These are phyloP conservation scores for Colletotrichum sp. DNA, from an alignment of 2,329 filamentous ascomycete species.

Conservation along the genomic window DNA sequence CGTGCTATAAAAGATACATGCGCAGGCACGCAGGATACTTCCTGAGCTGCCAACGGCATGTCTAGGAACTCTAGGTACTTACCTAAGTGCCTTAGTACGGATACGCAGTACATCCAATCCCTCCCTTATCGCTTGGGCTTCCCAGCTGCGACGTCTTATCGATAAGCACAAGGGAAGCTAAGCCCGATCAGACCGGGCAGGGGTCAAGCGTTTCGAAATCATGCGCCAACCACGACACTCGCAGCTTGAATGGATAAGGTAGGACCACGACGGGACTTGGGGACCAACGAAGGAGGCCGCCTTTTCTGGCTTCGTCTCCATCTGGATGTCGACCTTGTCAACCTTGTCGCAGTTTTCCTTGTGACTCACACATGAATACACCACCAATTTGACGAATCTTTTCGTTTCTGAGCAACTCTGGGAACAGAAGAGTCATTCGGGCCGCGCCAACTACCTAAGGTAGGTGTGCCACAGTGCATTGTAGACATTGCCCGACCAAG, in stretches of 20 bases:
- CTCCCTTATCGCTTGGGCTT: not conserved
- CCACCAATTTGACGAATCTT: not conserved
- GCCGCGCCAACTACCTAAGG: not conserved
- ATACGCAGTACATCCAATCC: too few relatives aligned
- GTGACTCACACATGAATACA: not conserved
- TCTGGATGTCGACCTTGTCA: not conserved
- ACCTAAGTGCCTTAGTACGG: not conserved
- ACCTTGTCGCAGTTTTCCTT: not conserved
- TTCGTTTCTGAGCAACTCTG: not conserved
- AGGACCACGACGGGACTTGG: not conserved
- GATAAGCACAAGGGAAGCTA: slow-evolving; percentile 8
- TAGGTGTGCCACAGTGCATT: not conserved
- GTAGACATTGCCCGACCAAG: not conserved
- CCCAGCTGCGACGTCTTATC: slow-evolving; percentile 5
- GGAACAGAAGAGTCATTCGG: not conserved
- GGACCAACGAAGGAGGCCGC: not conserved
- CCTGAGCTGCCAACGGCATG: not conserved
- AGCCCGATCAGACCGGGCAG: not conserved
- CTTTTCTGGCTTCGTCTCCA: not conserved
- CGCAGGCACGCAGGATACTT: not conserved
- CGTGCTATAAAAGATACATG: not conserved
- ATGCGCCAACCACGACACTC: not conserved
- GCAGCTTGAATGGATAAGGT: not conserved
- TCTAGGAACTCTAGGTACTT: not conserved
- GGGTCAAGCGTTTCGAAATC: slow-evolving; percentile 9